Evolutionary conservation across 2,329 filamentous ascomycete genomes (phyloP).

Genomic region (Gyromitra esculenta): DNA sequence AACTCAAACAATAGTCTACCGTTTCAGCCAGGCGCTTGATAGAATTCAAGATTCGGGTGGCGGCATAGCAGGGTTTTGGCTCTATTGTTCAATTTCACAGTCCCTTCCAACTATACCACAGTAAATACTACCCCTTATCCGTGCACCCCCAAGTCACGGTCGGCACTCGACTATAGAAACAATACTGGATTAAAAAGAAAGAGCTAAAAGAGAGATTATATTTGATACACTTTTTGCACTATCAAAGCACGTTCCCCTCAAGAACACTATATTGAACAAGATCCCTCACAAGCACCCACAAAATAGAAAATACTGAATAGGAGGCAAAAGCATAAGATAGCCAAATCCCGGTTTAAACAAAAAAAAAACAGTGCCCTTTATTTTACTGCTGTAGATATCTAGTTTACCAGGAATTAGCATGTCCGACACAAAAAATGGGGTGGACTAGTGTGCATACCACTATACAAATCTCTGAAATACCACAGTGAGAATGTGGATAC

Average conservation of each 20-base stretch:
- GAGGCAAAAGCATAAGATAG: neutral
- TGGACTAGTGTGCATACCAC: neutral
- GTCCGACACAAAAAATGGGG: neutral
- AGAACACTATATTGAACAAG: constrained; percentile 16
- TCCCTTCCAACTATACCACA: too few species aligned
- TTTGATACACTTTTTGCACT: constrained; percentile 9
- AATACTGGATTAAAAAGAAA: neutral
- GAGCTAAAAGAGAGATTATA: constrained; percentile 9
- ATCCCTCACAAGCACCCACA: neutral
- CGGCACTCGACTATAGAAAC: neutral
- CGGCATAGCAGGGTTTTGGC: too few species aligned
- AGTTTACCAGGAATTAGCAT: neutral
- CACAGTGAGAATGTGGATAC: neutral
- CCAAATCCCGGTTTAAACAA: neutral
- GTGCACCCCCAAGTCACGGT: too few species aligned
- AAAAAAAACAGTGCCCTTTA: neutral
- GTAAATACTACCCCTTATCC: too few species aligned
- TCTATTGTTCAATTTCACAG: neutral
- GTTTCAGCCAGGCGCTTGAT: too few species aligned
- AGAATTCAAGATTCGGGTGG: neutral
- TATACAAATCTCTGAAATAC: constrained; percentile 28
- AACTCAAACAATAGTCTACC: too few species aligned
- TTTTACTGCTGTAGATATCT: neutral
- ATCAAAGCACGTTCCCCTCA: neutral
- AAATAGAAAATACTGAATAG: constrained; percentile 10